Evolutionary conservation across 192 early-diverging fungal species (phyloP), one percentile per base, ranked within the genome.

Genomic region (Coemansia sp.): DNA sequence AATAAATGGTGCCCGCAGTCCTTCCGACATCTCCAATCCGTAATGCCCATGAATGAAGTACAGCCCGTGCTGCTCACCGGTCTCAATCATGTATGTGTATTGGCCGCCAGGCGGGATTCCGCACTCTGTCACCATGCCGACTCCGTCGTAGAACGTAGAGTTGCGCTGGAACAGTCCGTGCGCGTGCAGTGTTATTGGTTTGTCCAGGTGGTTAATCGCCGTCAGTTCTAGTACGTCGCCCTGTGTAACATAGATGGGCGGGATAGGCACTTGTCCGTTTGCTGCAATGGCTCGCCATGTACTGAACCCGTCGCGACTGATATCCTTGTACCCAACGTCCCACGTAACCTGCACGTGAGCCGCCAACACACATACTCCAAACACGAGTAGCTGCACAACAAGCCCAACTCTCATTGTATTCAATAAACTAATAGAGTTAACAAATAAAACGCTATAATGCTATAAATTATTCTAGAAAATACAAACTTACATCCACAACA

Each of bases 91-190:
- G 62, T 93, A 93, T 0, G 89, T 90, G 62, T 83, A 86, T 28
- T 56, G 75, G 31, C 58, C 61, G 25, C 84, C 84, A 4, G 82
- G 70, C 15, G 90, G 87, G 60, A 93, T 91, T 4, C 81, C 82
- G 66, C 92, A 91, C 59, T 91, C 85, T 20, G 89, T 88, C 42
- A 87, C 74, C 62, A 76, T 83, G 11, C 69, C 63, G 2, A 86
- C 75, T 5, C 91, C 90, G 78, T 93, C 92, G 31, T 83, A 69
- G 65, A 82, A 87, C 59, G 48, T 68, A 9, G 85, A 82, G 21
- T 84, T 84, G 56, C 83, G 87, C 57, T 89, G 87, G 70, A 87
- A 91, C 15, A 93, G 36, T 6, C 93, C 93, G 75, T 94, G 93
- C 5, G 81, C 63, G 79, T 89, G 91, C 21, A 92, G 54, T 2